Conservation (phyloP, 495 filamentous ascomycete genomes). For the Cercophora scortea region DNA sequence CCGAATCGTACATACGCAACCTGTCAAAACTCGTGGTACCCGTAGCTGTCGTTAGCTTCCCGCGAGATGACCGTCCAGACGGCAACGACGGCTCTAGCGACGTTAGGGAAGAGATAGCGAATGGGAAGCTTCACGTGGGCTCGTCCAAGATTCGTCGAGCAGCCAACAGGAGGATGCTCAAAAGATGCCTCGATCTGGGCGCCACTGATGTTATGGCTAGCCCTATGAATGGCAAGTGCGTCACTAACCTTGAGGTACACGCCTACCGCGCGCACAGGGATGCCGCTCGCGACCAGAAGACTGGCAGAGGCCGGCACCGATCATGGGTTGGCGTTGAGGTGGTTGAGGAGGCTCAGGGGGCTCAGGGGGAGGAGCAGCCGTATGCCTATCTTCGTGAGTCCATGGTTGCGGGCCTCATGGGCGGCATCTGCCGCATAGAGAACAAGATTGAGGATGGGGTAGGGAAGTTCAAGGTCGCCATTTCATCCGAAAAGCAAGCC, state of each 20-base stretch:
- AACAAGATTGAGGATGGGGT: constrained; percentile 37
- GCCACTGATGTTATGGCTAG: constrained; percentile 77
- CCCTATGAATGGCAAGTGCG: constrained; percentile 60
- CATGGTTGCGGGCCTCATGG: constrained; percentile 88
- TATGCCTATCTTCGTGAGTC: constrained; percentile 79
- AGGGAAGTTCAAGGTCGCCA: constrained; percentile 32
- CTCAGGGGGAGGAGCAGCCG: constrained; percentile 62
- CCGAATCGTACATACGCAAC: constrained; percentile 62
- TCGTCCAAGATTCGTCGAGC: constrained; percentile 9
- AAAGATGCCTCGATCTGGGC: constrained; percentile 72
- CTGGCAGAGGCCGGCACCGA: constrained; percentile 65
- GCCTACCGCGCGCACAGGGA: constrained; percentile 73
- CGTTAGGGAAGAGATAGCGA: constrained; percentile 23
- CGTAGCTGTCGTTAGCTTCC: constrained; percentile 52
- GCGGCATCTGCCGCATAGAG: constrained; percentile 71
- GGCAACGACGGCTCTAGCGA: constrained; percentile 23
- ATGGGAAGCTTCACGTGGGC: constrained; percentile 15
- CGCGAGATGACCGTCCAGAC: constrained; percentile 15
- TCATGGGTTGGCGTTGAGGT: constrained; percentile 77
- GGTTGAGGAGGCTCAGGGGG: constrained; percentile 18
- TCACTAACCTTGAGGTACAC: constrained; percentile 69
- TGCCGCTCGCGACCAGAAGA: constrained; percentile 58
- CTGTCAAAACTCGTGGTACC: constrained; percentile 68
- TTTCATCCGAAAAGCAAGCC: constrained; percentile 50
- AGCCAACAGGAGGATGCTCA: constrained; percentile 37